Conservation (phyloP, 2,329 filamentous ascomycete species). For the Xylaria sp. region DNA sequence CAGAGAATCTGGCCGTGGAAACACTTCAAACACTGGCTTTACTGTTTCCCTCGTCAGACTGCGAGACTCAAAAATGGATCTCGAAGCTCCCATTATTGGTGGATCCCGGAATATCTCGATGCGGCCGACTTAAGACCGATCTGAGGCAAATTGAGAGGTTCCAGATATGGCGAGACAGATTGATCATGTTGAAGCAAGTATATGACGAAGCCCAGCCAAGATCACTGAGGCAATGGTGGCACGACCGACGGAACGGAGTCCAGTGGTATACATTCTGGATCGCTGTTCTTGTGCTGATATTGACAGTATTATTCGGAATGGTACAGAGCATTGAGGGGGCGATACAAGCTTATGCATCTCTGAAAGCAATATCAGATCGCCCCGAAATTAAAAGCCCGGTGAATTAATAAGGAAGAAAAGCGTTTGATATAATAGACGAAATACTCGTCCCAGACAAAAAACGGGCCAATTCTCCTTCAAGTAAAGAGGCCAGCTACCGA, state of each 20-base stretch:
- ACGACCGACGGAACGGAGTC: conserved; percentile 54
- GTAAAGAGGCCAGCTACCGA: too few relatives aligned
- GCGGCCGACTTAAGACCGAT: conserved; percentile 49
- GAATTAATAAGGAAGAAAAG: not conserved
- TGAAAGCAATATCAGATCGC: conserved; percentile 11
- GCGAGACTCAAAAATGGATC: conserved; percentile 15
- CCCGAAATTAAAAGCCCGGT: not conserved
- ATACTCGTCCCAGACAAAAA: not conserved
- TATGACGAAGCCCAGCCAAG: conserved; percentile 54
- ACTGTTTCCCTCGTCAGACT: conserved; percentile 42
- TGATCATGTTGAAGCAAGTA: conserved; percentile 56
- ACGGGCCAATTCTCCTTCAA: too few relatives aligned
- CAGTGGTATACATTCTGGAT: conserved; percentile 62
- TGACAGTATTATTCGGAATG: conserved; percentile 56
- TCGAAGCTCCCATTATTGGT: conserved; percentile 28
- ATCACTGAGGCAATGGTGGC: conserved; percentile 56
- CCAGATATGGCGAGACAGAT: conserved; percentile 55
- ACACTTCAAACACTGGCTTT: conserved; percentile 25
- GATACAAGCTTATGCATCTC: conserved; percentile 52
- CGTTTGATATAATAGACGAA: too few relatives aligned
- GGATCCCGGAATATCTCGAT: conserved; percentile 45
- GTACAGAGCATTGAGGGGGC: conserved; percentile 56
- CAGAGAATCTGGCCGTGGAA: conserved; percentile 10
- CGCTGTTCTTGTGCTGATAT: conserved; percentile 52
- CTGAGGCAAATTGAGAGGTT: conserved; percentile 52